Evolutionary conservation across 1,139 yeast genomes (phyloP).

Genomic region (Hyphopichia pseudoburtonii): DNA sequence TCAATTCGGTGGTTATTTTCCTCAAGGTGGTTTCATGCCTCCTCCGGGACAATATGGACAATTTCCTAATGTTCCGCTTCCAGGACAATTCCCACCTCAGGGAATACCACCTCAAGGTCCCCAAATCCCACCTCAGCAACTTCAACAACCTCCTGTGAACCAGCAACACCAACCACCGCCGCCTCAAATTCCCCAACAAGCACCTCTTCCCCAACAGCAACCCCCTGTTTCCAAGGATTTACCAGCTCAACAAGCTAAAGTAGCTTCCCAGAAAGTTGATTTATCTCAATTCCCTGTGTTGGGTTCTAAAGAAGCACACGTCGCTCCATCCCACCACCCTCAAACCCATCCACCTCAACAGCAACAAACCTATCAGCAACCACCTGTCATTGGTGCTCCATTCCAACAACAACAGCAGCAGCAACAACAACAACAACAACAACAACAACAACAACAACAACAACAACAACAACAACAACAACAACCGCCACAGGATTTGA

Average conservation of each 20-base stretch:
- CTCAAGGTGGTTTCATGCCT: conserved; percentile 40
- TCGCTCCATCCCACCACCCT: conserved; percentile 3
- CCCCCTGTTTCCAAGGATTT: conserved; percentile 10
- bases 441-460: conserved; percentile 12
- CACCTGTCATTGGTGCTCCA: conserved; percentile 7
- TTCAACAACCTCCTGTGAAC: conserved; percentile 12
- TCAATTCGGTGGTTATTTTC: conserved; percentile 41
- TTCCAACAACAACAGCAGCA: conserved; percentile 8
- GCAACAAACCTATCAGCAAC: conserved; percentile 4
- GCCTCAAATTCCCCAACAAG: conserved; percentile 14
- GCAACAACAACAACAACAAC: conserved; percentile 13
- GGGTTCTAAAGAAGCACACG: conserved; percentile 39
- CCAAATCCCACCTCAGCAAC: conserved; percentile 12
- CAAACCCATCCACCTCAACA: conserved; percentile 6
- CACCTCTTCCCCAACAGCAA: conserved; percentile 19
- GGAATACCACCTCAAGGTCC: conserved; percentile 9
- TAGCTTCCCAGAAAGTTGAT: conserved; percentile 27
- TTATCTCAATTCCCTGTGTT: conserved; percentile 52
- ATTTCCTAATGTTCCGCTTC: conserved; percentile 25
- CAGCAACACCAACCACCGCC: conserved; percentile 15
- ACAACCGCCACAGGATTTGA: conserved; percentile 27
- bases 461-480: conserved; percentile 18
- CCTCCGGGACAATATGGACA: conserved; percentile 42
- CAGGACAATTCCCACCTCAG: conserved; percentile 24
- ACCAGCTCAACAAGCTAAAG: conserved; percentile 7